A percentile compares a stretch with the other conserved stretches of the same genome.
phyloP scores from a whole-genome alignment of 345 rosid genomes.

The Garcia nutans region DNA sequence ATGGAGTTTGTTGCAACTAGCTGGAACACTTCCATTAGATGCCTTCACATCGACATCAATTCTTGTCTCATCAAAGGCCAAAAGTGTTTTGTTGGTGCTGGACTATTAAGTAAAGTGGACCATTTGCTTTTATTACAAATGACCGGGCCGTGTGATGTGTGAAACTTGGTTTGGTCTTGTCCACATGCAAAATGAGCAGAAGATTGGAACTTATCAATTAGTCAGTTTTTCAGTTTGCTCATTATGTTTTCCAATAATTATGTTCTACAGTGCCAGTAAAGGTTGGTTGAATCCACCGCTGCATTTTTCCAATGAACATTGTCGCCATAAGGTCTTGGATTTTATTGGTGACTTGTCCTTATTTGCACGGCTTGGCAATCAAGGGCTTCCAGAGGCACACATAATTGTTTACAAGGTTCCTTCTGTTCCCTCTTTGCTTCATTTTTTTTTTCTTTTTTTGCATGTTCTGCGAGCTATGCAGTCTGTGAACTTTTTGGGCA shows the following conservation, averaged over 20 bases:
- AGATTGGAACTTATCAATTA: neutral
- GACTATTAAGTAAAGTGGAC: neutral
- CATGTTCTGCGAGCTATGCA: neutral
- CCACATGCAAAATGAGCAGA: neutral
- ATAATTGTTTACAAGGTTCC: conserved; percentile 64
- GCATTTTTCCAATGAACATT: conserved; percentile 67
- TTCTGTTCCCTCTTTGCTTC: neutral
- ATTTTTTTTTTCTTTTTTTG: neutral
- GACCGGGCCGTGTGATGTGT: neutral
- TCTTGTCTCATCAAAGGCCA: neutral
- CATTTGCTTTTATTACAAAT: conserved; percentile 1
- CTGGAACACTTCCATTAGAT: neutral
- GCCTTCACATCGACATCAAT: neutral
- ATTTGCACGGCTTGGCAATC: conserved; percentile 60
- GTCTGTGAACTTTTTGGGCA: too few species aligned
- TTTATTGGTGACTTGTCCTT: conserved; percentile 86
- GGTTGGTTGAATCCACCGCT: conserved; percentile 94
- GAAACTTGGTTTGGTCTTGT: conserved; percentile 1
- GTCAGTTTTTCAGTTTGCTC: neutral
- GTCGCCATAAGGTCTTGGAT: conserved; percentile 88
- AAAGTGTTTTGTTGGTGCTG: neutral
- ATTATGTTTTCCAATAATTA: neutral
- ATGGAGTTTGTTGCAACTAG: neutral
- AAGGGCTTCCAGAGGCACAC: conserved; percentile 83
- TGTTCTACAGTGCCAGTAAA: conserved; percentile 48